Evolutionary conservation across 2,329 filamentous ascomycete species (phyloP).

Genomic region (Penicillium griseofulvum): DNA sequence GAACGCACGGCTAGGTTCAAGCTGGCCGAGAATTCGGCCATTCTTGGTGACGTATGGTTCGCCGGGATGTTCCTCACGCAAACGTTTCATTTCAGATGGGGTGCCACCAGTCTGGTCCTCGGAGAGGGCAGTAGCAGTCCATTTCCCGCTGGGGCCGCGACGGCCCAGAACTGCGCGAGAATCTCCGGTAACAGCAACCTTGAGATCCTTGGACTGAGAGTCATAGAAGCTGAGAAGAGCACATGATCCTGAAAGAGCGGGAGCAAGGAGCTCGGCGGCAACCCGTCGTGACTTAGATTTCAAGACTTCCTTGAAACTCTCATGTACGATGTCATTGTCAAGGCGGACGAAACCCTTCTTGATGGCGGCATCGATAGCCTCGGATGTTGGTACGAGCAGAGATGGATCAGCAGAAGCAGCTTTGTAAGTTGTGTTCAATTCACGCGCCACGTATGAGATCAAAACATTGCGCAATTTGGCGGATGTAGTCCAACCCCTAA

Average conservation of each 20-base stretch:
- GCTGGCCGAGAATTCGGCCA: conserved; percentile 83
- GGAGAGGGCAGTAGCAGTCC: conserved; percentile 85
- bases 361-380: conserved; percentile 84
- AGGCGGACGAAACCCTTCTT: conserved; percentile 85
- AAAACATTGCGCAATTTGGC: conserved; percentile 90
- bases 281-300: conserved; percentile 86
- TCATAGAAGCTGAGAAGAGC: conserved; percentile 97
- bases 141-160: conserved; percentile 74
- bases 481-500: conserved; percentile 93
- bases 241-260: conserved; percentile 94
- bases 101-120: conserved; percentile 93
- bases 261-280: conserved; percentile 86
- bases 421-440: conserved; percentile 90
- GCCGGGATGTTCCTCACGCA: conserved; percentile 82
- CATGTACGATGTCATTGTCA: conserved; percentile 91
- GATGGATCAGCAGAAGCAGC: conserved; percentile 60
- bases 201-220: conserved; percentile 75
- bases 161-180: conserved; percentile 92
- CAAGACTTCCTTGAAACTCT: conserved; percentile 86
- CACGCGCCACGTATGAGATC: conserved; percentile 87
- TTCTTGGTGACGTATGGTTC: conserved; percentile 85
- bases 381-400: conserved; percentile 65
- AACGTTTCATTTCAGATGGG: conserved; percentile 74
- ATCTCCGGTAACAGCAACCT: conserved; percentile 94
- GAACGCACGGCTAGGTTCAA: conserved; percentile 92